Conservation (phyloP, 2,329 filamentous ascomycete species). For the Leptosphaerulina australis region DNA sequence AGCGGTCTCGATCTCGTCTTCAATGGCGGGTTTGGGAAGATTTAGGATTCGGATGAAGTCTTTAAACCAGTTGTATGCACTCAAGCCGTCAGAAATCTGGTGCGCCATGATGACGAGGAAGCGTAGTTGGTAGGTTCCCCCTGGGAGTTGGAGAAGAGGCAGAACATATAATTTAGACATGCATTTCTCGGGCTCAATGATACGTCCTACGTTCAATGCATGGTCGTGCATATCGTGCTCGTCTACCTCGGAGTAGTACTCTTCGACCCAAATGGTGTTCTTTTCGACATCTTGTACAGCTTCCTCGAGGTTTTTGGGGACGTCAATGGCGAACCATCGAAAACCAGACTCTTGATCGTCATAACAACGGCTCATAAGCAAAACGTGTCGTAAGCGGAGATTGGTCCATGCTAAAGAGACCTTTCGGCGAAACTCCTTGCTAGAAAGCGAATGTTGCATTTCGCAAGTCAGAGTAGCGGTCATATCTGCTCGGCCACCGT, state of each 20-base stretch:
- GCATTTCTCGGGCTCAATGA: conserved; percentile 47
- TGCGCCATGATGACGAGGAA: conserved; percentile 53
- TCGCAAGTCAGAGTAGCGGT: conserved; percentile 48
- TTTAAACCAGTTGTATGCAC: conserved; percentile 51
- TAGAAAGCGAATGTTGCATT: conserved; percentile 38
- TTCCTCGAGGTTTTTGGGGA: conserved; percentile 34
- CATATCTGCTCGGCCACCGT: conserved; percentile 55
- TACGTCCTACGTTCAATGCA: conserved; percentile 49
- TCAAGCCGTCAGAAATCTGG: conserved; percentile 54
- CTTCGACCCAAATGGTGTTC: conserved; percentile 48
- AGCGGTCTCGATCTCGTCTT: conserved; percentile 12
- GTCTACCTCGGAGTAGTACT: conserved; percentile 46
- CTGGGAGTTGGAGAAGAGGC: conserved; percentile 30
- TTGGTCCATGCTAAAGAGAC: conserved; percentile 51
- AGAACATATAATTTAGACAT: conserved; percentile 52
- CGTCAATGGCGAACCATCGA: conserved; percentile 44
- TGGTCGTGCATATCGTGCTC: conserved; percentile 50
- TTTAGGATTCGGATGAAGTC: conserved; percentile 47
- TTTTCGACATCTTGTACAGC: conserved; percentile 40
- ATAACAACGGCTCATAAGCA: conserved; percentile 46
- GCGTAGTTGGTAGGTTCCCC: conserved; percentile 39
- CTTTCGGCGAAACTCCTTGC: conserved; percentile 39
- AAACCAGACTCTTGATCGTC: conserved; percentile 23
- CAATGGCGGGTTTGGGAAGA: conserved; percentile 7
- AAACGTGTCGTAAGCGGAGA: conserved; percentile 48